These are phyloP conservation scores for Phaeoacremonium minimum DNA, from an alignment of 2,329 filamentous ascomycete genomes.

Conservation along the genomic window DNA sequence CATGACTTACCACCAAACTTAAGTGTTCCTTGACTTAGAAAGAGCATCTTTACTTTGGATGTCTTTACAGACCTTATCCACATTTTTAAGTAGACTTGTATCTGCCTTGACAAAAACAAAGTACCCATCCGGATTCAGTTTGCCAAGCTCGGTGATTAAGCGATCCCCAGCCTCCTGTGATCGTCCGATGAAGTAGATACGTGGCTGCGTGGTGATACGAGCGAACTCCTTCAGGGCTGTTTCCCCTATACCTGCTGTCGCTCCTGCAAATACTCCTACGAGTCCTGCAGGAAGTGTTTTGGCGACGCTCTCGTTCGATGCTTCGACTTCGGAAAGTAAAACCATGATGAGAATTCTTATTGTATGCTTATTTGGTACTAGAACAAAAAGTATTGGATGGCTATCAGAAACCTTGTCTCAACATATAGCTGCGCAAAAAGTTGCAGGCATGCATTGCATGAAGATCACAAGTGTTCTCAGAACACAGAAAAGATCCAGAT, in stretches of 20 bases:
- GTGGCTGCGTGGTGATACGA: slow-evolving; percentile 28
- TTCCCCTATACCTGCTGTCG: slow-evolving; percentile 48
- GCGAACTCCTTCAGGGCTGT: slow-evolving; percentile 38
- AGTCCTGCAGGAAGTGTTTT: slow-evolving; percentile 15
- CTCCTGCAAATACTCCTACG: slow-evolving; percentile 44
- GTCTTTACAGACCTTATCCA: slow-evolving; percentile 37
- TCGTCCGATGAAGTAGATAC: slow-evolving; percentile 45
- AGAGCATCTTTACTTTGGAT: slow-evolving; percentile 43
- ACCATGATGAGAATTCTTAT: no score
- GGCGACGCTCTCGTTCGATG: slow-evolving; percentile 25
- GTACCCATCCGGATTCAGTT: slow-evolving; percentile 31
- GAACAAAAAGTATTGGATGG: no score
- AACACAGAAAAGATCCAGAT: no score
- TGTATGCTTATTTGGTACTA: no score
- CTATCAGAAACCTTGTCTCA: no score
- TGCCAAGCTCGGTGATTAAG: slow-evolving; percentile 31
- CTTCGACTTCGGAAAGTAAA: slow-evolving; percentile 12
- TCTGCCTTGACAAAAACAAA: slow-evolving; percentile 42
- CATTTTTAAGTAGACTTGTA: slow-evolving; percentile 40
- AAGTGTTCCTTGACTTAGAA: slow-evolving; percentile 16
- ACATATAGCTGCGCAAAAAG: no score
- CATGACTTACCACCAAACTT: background rate
- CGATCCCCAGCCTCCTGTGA: slow-evolving; percentile 23
- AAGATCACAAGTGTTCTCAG: no score
- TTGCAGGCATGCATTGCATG: no score